Base-by-base conservation (phyloP, 139 green algal genomes). In the Diplosphaera chodatii region DNA sequence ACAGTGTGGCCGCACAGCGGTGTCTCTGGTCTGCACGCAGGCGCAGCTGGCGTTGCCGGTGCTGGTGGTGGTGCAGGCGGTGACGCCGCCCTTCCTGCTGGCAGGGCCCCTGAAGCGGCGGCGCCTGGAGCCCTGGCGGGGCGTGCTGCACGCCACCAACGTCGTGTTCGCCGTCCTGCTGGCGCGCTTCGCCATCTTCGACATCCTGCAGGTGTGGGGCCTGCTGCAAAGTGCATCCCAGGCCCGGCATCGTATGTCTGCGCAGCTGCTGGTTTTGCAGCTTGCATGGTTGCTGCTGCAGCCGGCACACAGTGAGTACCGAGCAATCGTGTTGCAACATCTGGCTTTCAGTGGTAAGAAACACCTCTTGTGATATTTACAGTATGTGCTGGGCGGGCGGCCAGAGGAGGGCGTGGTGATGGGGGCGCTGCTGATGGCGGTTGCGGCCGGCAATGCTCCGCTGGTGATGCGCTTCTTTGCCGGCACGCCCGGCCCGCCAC, bases 111-210 rank as follows among this genome's bases (percentile, higher is more conserved):
- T 30, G 28, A 25, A 48, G 25, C 72, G 75, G 1, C 40, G 72
- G 20, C 76, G 77, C n/a, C 62, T 91, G 30, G 63, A 41, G 32
- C 72, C 79, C 13, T 86, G 76, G 85, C 75, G 90, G 79, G 86
- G 79, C n/a, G 32, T 87, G 25, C 15, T 68, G 28, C 85, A 95
- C 67, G 73, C 79, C 0, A 55, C 75, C 13, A 27, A 62, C 15
- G 72, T 92, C 10, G 21, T 91, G 15, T 18, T 82, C 2, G 76
- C 90, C 3, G 81, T 97, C 27, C 55, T 66, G 3, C 72, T 88
- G 1, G 89, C 85, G 4, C 84, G 94, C 28, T 94, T 94, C 73
- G 90, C 91, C 10, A 68, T 97, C 6, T 97, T 96, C 73, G 93
- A 98, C 66, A 78, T 92, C 0, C 74, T 96, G 40, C 80, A 84